These are phyloP conservation scores for Pseudogymnoascus sp. DNA, from an alignment of 2,329 filamentous ascomycete species.

Conservation along the genomic window DNA sequence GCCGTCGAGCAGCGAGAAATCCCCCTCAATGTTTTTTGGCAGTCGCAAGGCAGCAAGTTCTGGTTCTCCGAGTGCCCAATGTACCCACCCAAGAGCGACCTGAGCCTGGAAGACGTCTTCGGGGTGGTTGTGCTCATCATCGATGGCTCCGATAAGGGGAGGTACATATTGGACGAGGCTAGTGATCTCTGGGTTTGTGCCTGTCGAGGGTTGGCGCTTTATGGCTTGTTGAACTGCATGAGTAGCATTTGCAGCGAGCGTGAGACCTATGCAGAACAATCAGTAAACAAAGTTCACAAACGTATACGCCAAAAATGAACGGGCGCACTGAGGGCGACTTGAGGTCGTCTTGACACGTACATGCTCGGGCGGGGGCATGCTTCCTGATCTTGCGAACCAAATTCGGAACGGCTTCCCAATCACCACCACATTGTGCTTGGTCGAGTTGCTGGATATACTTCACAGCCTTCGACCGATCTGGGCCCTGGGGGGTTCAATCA, in stretches of 20 bases:
- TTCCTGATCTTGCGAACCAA: constrained; percentile 89
- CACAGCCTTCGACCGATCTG: constrained; percentile 60
- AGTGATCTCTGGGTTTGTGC: constrained; percentile 19
- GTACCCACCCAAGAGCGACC: constrained; percentile 76
- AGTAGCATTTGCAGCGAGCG: constrained; percentile 62
- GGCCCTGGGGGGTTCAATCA: background rate
- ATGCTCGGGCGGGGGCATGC: constrained; percentile 76
- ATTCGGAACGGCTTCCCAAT: constrained; percentile 81
- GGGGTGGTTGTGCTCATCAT: constrained; percentile 43
- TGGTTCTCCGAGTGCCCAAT: constrained; percentile 69
- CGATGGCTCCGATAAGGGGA: constrained; percentile 46
- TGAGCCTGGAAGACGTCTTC: constrained; percentile 69
- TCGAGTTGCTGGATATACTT: constrained; percentile 79
- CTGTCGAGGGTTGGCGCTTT: constrained; percentile 13
- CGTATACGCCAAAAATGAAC: constrained; percentile 2
- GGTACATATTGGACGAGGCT: constrained; percentile 22
- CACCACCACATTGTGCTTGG: constrained; percentile 75
- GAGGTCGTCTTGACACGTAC: constrained; percentile 42
- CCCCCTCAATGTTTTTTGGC: constrained; percentile 52
- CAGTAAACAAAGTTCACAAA: constrained; percentile 12
- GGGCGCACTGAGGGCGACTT: constrained; percentile 12
- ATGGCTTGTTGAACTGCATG: constrained; percentile 51
- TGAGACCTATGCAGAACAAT: constrained; percentile 45
- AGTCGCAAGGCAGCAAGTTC: constrained; percentile 50
- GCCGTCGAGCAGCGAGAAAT: constrained; percentile 44